A percentile compares a stretch with the other conserved stretches of the same genome.
Evolutionary conservation across 176 grass and related monocot genomes (phyloP).

Genomic region (Metroxylon sagu): DNA sequence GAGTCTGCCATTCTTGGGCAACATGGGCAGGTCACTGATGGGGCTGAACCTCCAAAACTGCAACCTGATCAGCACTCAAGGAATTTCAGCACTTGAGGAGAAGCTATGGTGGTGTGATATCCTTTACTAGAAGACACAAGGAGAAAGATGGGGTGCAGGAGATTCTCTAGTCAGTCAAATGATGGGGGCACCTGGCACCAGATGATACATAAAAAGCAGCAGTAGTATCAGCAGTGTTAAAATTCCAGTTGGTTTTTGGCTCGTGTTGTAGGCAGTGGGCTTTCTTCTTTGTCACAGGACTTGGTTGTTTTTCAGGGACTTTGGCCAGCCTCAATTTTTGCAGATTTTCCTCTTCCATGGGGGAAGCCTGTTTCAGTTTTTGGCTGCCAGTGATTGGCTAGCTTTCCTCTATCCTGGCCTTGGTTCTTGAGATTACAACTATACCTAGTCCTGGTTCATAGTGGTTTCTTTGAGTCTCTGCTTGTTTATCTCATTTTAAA

Average conservation of each 20-base stretch:
- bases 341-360: slow-evolving; percentile 25
- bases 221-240: slow-evolving; percentile 28
- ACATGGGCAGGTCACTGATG: slow-evolving; percentile 55
- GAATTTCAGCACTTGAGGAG: slow-evolving; percentile 63
- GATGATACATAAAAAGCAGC: slow-evolving; percentile 24
- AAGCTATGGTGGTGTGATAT: slow-evolving; percentile 85
- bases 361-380: slow-evolving; percentile 48
- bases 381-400: slow-evolving; percentile 29
- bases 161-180: too few relatives aligned
- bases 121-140: slow-evolving; percentile 46
- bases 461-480: background rate
- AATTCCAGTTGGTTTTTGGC: slow-evolving; percentile 33
- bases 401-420: slow-evolving; percentile 46
- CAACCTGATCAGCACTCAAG: slow-evolving; percentile 58
- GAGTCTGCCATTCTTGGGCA: slow-evolving; percentile 71
- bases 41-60: slow-evolving; percentile 85
- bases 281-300: slow-evolving; percentile 41
- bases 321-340: slow-evolving; percentile 46
- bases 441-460: slow-evolving; percentile 49
- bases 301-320: slow-evolving; percentile 35
- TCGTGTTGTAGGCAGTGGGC: slow-evolving; percentile 33
- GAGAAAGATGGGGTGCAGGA: background rate
- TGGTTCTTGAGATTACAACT: slow-evolving; percentile 36
- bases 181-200: slow-evolving; percentile 28
- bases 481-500: too few relatives aligned